Evolutionary conservation across 1,139 yeast species (phyloP).

Genomic region (Scheffersomyces stambukii): DNA sequence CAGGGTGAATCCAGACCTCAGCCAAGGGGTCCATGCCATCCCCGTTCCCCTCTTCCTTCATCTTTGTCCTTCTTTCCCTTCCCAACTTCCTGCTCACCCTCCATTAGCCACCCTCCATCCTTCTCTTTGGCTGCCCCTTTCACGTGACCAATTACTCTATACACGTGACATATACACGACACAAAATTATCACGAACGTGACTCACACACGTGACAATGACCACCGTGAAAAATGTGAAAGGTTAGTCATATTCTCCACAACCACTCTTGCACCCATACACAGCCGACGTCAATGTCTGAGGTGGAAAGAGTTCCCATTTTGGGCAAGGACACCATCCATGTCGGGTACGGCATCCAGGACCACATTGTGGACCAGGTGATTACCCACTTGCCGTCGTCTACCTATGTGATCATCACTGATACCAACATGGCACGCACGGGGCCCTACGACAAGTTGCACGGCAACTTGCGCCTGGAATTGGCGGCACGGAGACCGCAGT

Average conservation of each 20-base stretch:
- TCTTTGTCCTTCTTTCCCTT: too few species aligned
- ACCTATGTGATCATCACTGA: constrained; percentile 93
- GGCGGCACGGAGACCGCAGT: constrained; percentile 29
- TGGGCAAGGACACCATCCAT: constrained; percentile 83
- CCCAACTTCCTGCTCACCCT: too few species aligned
- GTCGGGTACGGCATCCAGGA: constrained; percentile 81
- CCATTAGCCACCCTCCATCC: too few species aligned
- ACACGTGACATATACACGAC: too few species aligned
- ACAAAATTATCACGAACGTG: too few species aligned
- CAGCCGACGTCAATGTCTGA: constrained; percentile 17
- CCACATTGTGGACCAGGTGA: constrained; percentile 70
- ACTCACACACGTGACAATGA: too few species aligned
- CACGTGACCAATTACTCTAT: too few species aligned
- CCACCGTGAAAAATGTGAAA: too few species aligned
- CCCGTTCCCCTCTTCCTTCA: too few species aligned
- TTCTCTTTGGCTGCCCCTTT: too few species aligned
- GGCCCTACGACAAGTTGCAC: constrained; percentile 47
- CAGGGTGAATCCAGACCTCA: too few species aligned
- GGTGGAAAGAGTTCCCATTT: constrained; percentile 60
- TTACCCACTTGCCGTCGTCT: constrained; percentile 66
- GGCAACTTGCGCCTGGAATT: constrained; percentile 30
- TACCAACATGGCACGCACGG: constrained; percentile 67
- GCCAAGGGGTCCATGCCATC: too few species aligned
- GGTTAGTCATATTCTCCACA: neutral
- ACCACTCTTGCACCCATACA: neutral